Evolutionary conservation across 805 yeast species (phyloP), one percentile per base, ranked within the genome.

Genomic region (Starmerella vaccinii): DNA sequence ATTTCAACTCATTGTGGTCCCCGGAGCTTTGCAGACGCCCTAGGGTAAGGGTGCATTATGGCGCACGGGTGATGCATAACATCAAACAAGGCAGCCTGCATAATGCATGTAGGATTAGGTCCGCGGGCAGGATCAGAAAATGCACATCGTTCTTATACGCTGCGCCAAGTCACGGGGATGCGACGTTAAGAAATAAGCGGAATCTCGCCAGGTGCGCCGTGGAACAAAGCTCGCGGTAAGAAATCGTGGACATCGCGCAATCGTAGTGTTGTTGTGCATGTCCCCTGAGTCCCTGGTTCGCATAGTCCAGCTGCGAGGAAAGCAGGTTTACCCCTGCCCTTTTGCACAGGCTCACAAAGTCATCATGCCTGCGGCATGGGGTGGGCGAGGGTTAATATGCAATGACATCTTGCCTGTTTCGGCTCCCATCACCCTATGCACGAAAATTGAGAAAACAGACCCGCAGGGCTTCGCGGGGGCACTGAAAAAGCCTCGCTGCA

Each of bases 101-200:
- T 34, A 22, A 34, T 16, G 38, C 38, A 34, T 34, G 38, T 22
- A 34, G n/a, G 12, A 7, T 21, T 16, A 21, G n/a, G 38, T 34
- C 22, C 38, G 38, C 38, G 12, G 12, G 22, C 8, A 5, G 8
- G 22, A n/a, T 16, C 22, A 18, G 4, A 16, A 34, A 34, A 34
- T 34, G 38, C 38, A 34, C 38, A 7, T 34, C 38, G 38, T 34
- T 34, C 23, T 34, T 34, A 34, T 34, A 34, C 38, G 38, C 38
- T 34, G 22, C 18, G 7, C 35, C 16, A 27, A 13, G 32, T 27
- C 32, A 27, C 32, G 32, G 13, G 32, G n/a, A n/a, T 27, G 32
- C 13, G 32, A 13, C 9, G 32, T 9, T 27, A 9, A 27, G 13
- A 27, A 27, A 27, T 27, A 27, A 27, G n/a, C n/a, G n/a, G n/a